These are phyloP conservation scores for Telfairia occidentalis DNA, from an alignment of 331 rosid genomes.

Conservation along the genomic window DNA sequence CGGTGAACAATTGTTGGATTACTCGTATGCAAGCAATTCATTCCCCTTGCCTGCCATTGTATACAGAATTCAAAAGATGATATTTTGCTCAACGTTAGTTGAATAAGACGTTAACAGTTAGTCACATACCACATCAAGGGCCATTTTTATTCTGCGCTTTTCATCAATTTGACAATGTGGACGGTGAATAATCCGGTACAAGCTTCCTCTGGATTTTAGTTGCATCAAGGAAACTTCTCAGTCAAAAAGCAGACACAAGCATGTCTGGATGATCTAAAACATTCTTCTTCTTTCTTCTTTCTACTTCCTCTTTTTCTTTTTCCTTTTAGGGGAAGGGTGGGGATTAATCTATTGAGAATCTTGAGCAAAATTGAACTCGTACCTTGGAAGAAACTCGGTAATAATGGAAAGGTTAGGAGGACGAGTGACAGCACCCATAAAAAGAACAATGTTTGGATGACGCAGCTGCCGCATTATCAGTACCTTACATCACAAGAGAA, in stretches of 20 bases:
- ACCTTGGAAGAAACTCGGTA: conserved; percentile 90
- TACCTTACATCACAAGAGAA: conserved; percentile 43
- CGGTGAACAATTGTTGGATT: conserved; percentile 92
- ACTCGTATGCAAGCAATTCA: conserved; percentile 98
- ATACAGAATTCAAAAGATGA: conserved; percentile 17
- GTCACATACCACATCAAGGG: conserved; percentile 84
- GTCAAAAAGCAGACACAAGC: neutral
- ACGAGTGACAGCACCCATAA: conserved; percentile 98
- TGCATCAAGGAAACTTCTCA: conserved; percentile 16
- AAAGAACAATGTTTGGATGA: conserved; percentile 94
- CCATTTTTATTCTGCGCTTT: conserved; percentile 91
- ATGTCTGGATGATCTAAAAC: neutral
- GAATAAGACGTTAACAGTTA: conserved; percentile 8
- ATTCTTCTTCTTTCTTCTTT: neutral
- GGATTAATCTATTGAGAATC: neutral
- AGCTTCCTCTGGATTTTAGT: conserved; percentile 68
- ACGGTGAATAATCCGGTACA: conserved; percentile 80
- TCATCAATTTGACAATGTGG: conserved; percentile 83
- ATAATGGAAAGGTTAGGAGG: conserved; percentile 94
- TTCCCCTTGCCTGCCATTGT: conserved; percentile 90
- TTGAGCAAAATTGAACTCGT: conserved; percentile 3
- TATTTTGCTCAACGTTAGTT: conserved; percentile 7
- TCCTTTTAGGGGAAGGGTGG: neutral
- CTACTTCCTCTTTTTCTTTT: neutral
- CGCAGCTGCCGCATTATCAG: conserved; percentile 96